Evolutionary conservation across 2,329 filamentous ascomycete species (phyloP).

Genomic region (Fusarium solani-melongenae): DNA sequence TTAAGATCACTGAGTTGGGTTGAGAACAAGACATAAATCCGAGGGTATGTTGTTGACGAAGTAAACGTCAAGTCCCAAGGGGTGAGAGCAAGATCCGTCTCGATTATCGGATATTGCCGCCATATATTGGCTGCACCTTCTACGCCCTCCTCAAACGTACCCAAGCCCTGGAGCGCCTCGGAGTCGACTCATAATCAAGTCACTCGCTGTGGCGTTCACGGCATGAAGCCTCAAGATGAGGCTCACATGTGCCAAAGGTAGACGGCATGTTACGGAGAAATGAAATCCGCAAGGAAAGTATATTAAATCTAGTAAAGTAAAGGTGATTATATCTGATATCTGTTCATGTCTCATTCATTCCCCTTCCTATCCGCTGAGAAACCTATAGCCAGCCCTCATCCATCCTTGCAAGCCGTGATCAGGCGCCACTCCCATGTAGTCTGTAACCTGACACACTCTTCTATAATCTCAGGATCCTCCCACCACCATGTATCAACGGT

Average conservation of each 20-base stretch:
- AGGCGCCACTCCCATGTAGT: constrained; percentile 69
- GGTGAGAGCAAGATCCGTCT: background rate
- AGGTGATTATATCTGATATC: background rate
- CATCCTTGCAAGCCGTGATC: constrained; percentile 65
- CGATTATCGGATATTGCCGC: background rate
- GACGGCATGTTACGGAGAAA: background rate
- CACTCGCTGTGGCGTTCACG: background rate
- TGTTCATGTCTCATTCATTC: background rate
- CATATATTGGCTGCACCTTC: background rate
- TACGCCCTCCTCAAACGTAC: background rate
- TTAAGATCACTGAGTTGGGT: background rate
- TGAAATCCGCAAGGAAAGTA: background rate
- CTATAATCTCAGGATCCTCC: constrained; percentile 64
- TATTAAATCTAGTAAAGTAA: background rate
- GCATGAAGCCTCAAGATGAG: background rate
- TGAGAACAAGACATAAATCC: background rate
- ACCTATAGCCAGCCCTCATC: background rate
- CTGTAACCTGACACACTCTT: constrained; percentile 63
- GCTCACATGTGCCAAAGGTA: background rate
- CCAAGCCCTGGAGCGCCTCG: background rate
- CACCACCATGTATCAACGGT: constrained; percentile 68
- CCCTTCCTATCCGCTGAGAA: background rate
- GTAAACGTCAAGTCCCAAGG: too few species aligned
- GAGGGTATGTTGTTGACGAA: background rate
- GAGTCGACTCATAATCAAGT: background rate